Percentiles rank a stretch among this genome's conserved stretches.
These are phyloP conservation scores for Chalara sp. DNA, from an alignment of 2,329 filamentous ascomycete species.

Conservation along the genomic window DNA sequence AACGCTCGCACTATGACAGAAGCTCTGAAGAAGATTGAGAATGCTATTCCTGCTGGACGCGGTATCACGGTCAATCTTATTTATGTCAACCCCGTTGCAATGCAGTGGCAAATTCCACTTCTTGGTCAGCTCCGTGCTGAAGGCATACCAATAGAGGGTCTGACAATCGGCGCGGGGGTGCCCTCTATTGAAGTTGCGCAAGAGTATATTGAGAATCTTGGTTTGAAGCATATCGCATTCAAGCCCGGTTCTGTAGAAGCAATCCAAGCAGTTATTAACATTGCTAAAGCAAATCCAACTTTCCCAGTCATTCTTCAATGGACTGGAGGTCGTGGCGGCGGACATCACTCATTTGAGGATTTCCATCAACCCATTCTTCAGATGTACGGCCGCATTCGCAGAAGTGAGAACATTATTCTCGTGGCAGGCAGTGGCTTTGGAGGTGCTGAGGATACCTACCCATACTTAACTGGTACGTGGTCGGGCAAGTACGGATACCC, in stretches of 20 bases:
- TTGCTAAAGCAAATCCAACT: constrained; percentile 85
- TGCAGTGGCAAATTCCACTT: constrained; percentile 88
- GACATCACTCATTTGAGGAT: constrained; percentile 91
- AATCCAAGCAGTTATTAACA: constrained; percentile 85
- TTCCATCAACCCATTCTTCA: constrained; percentile 88
- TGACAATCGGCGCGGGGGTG: constrained; percentile 89
- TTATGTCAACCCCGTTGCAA: constrained; percentile 82
- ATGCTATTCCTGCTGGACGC: constrained; percentile 73
- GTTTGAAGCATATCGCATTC: constrained; percentile 88
- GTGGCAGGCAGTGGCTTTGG: constrained; percentile 91
- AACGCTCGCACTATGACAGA: constrained; percentile 75
- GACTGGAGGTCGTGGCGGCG: constrained; percentile 90
- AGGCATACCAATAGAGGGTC: constrained; percentile 83
- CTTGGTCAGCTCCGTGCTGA: constrained; percentile 74
- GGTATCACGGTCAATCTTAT: constrained; percentile 89
- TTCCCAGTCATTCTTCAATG: constrained; percentile 94
- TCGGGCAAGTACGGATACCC: constrained; percentile 81
- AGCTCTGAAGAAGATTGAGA: constrained; percentile 78
- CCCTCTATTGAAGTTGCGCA: constrained; percentile 89
- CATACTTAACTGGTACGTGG: constrained; percentile 86
- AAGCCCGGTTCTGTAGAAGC: constrained; percentile 87
- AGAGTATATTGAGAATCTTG: constrained; percentile 88
- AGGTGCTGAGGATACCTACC: constrained; percentile 83
- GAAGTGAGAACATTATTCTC: constrained; percentile 79
- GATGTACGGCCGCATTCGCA: constrained; percentile 85